phyloP scores from a whole-genome alignment of 2,329 filamentous ascomycete species.

The Fonsecaea monophora region DNA sequence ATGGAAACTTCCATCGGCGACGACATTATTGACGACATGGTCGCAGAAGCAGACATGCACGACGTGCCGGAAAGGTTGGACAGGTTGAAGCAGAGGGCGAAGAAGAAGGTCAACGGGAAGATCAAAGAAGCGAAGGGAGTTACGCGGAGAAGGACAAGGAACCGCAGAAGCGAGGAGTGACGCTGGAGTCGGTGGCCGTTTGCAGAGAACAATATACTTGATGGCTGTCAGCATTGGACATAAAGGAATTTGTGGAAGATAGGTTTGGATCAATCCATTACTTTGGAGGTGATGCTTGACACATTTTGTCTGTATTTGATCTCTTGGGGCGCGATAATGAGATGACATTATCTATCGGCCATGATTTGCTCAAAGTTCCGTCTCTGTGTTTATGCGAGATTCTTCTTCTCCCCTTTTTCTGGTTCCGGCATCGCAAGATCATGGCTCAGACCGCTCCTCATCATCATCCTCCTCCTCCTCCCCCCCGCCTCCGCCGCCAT shows the following conservation, averaged over 20 bases:
- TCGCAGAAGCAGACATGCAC: constrained; percentile 48
- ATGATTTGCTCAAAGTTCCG: neutral
- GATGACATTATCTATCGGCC: neutral
- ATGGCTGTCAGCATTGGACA: neutral
- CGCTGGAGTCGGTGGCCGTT: neutral
- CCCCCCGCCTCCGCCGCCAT: too few species aligned
- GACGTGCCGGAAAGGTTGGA: constrained; percentile 45
- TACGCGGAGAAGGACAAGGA: constrained; percentile 30
- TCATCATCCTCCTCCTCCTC: too few species aligned
- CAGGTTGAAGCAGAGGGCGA: constrained; percentile 43
- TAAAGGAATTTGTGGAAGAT: neutral
- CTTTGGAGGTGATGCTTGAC: neutral
- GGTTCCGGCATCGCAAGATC: neutral
- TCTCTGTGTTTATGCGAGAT: neutral
- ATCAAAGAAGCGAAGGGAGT: constrained; percentile 23
- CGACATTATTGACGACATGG: constrained; percentile 59
- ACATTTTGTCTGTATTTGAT: neutral
- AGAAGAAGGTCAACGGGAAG: constrained; percentile 29
- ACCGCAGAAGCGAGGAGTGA: constrained; percentile 22
- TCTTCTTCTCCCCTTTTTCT: neutral
- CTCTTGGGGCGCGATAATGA: constrained; percentile 6
- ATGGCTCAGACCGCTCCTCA: neutral
- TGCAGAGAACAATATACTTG: neutral
- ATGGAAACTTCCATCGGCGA: constrained; percentile 51
- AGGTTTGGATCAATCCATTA: neutral